A percentile compares a stretch with the other conserved stretches of the same genome.
These are phyloP conservation scores for Acanthochlamys bracteata DNA, from an alignment of 106 monocot species.

Conservation along the genomic window DNA sequence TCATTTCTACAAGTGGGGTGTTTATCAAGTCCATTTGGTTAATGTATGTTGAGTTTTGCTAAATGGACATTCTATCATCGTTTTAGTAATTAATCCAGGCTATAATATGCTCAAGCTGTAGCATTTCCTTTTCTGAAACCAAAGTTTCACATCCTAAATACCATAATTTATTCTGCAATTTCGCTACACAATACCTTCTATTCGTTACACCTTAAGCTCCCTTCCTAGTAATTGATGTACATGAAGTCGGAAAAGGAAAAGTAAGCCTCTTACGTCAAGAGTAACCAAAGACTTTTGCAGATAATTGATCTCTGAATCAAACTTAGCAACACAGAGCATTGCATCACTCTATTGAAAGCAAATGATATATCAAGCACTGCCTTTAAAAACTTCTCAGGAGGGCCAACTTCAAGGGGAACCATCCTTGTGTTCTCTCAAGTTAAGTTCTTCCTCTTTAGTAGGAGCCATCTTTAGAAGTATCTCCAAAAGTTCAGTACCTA, in stretches of 20 bases:
- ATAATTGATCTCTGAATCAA: conserved; percentile 83
- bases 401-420: conserved; percentile 63
- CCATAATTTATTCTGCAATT: too few species aligned
- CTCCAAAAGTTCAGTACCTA: conserved; percentile 79
- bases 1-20: too few species aligned
- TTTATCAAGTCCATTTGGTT: too few species aligned
- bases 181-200: too few species aligned
- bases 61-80: too few species aligned
- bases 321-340: conserved; percentile 84
- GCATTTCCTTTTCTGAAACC: too few species aligned
- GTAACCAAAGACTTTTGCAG: conserved; percentile 76
- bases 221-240: background rate
- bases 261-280: conserved; percentile 53
- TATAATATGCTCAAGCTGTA: too few species aligned
- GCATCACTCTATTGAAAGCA: conserved; percentile 89
- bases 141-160: too few species aligned
- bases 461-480: conserved; percentile 90
- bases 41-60: too few species aligned
- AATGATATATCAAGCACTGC: conserved; percentile 80
- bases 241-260: background rate
- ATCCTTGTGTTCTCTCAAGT: conserved; percentile 59
- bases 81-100: too few species aligned
- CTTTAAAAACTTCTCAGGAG: conserved; percentile 85
- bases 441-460: conserved; percentile 79
- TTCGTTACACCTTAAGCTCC: background rate